A percentile compares a stretch with the other conserved stretches of the same genome.
phyloP scores from a whole-genome alignment of 768 basidiomycete species.

The Tremella mesenterica region DNA sequence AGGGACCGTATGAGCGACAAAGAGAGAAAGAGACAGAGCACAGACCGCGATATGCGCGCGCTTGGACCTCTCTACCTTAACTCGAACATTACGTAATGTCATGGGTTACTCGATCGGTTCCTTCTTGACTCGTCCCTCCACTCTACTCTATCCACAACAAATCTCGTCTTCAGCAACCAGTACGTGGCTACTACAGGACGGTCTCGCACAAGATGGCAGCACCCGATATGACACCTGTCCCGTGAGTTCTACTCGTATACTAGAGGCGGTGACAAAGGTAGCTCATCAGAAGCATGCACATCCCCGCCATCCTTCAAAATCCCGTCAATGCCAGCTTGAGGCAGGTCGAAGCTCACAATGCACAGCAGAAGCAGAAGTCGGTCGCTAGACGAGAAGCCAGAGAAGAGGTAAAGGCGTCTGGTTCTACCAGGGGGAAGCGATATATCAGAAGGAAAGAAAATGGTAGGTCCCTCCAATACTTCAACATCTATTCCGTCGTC shows the following conservation, averaged over 20 bases:
- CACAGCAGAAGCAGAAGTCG: slow-evolving; percentile 38
- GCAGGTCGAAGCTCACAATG: slow-evolving; percentile 37
- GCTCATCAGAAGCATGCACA: slow-evolving; percentile 22
- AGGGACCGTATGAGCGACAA: not conserved
- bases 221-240: slow-evolving; percentile 5
- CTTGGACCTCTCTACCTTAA: not conserved
- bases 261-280: not conserved
- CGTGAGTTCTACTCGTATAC: slow-evolving; percentile 1
- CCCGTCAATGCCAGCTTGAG: slow-evolving; percentile 20
- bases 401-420: slow-evolving; percentile 5
- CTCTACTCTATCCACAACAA: not conserved
- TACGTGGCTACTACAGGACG: too few species aligned
- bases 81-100: not conserved
- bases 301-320: slow-evolving; percentile 42
- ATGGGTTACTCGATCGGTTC: not conserved
- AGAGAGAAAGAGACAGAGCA: not conserved
- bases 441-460: slow-evolving; percentile 38
- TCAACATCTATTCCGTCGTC: not conserved
- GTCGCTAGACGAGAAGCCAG: slow-evolving; percentile 19
- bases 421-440: slow-evolving; percentile 23
- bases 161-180: too few species aligned
- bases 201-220: not conserved
- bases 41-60: not conserved
- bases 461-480: slow-evolving; percentile 22
- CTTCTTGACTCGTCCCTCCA: not conserved